Conservation (phyloP, 805 yeast species). For the Barnettozyma populi region DNA sequence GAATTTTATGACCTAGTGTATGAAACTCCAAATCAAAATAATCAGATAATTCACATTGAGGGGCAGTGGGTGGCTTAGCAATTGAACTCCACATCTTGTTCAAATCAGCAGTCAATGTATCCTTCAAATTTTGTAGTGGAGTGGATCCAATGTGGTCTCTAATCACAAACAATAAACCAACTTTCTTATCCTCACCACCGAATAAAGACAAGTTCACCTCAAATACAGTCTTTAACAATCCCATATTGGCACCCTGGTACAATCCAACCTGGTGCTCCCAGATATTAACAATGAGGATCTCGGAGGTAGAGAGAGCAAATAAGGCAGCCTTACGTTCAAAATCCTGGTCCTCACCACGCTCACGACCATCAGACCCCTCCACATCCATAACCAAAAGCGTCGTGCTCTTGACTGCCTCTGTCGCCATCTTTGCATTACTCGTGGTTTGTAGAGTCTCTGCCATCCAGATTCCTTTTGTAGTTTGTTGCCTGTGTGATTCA, state of each 20-base stretch:
- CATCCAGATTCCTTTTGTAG: conserved; percentile 82
- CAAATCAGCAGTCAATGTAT: conserved; percentile 67
- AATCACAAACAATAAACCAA: conserved; percentile 76
- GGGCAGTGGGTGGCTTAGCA: conserved; percentile 64
- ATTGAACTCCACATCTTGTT: conserved; percentile 72
- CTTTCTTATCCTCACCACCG: conserved; percentile 57
- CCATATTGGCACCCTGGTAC: conserved; percentile 98
- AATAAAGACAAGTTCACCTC: conserved; percentile 89
- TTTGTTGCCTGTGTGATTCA: conserved; percentile 78
- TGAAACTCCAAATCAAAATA: conserved; percentile 83
- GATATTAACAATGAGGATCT: conserved; percentile 82
- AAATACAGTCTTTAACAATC: conserved; percentile 87
- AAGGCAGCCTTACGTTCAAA: conserved; percentile 95
- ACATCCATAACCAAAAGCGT: conserved; percentile 84
- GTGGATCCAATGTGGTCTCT: conserved; percentile 90
- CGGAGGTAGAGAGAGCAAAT: conserved; percentile 90
- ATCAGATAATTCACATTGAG: conserved; percentile 52
- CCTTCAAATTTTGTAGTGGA: conserved; percentile 65
- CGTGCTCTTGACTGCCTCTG: conserved; percentile 13
- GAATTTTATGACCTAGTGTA: conserved; percentile 77
- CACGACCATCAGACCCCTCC: conserved; percentile 99
- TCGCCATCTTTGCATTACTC: conserved; percentile 12
- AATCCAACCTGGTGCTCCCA: conserved; percentile 98
- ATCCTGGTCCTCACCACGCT: conserved; percentile 97
- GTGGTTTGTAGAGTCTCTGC: conserved; percentile 47